These are phyloP conservation scores for Tetrastigma voinierianum DNA, from an alignment of 164 flowering plant species.

Conservation along the genomic window DNA sequence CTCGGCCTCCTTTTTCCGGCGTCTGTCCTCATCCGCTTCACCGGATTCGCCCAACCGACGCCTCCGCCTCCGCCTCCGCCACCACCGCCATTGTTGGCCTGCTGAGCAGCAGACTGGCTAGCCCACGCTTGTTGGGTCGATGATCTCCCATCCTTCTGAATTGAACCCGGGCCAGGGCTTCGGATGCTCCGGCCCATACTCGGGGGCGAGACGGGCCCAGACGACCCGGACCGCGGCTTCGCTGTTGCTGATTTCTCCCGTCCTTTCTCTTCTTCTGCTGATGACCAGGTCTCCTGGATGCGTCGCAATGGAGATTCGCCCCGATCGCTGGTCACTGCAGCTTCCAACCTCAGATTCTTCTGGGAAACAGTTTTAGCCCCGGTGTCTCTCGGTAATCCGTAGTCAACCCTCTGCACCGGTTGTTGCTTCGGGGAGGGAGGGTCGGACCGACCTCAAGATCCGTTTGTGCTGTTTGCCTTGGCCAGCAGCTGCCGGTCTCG, in stretches of 20 bases:
- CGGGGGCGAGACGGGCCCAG: constrained; percentile 63
- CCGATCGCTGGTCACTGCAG: constrained; percentile 43
- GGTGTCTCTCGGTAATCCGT: too few relatives aligned
- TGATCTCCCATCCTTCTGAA: constrained; percentile 31
- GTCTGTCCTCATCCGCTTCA: constrained; percentile 89
- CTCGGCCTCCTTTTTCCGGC: constrained; percentile 69
- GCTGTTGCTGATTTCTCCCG: constrained; percentile 62
- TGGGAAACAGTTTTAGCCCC: constrained; percentile 35
- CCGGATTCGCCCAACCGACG: constrained; percentile 92
- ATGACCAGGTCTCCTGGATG: constrained; percentile 95
- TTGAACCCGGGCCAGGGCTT: constrained; percentile 32
- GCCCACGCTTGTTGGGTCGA: constrained; percentile 51
- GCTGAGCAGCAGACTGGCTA: constrained; percentile 45
- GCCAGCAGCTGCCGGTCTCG: constrained; percentile 33
- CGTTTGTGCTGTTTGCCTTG: constrained; percentile 58
- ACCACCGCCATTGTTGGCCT: constrained; percentile 28
- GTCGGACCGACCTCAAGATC: constrained; percentile 55
- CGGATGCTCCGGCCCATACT: constrained; percentile 37
- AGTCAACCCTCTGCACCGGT: too few relatives aligned
- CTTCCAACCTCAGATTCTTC: constrained; percentile 55
- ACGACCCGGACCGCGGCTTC: constrained; percentile 46
- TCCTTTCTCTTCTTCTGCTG: constrained; percentile 96
- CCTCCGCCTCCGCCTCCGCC: constrained; percentile 28
- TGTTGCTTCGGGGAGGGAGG: constrained; percentile 37
- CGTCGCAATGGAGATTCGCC: constrained; percentile 57